Conservation (phyloP, 495 filamentous ascomycete species). For the Lentithecium fluviatile region DNA sequence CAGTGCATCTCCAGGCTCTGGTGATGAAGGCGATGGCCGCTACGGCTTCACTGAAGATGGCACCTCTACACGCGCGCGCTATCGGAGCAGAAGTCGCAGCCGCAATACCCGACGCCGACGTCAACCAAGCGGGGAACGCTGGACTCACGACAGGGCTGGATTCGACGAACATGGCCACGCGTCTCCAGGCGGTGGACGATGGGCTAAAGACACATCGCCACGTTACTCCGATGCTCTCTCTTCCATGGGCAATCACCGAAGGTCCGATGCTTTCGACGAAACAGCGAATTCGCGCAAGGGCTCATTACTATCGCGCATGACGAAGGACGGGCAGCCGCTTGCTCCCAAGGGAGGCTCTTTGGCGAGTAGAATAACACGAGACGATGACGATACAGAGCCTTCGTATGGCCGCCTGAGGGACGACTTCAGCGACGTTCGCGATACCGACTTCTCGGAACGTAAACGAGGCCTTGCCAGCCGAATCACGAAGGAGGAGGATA, state of each 20-base stretch:
- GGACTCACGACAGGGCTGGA: conserved; percentile 16
- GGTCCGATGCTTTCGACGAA: conserved; percentile 61
- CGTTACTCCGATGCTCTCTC: too few relatives aligned
- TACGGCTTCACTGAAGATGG: conserved; percentile 49
- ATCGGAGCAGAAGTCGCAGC: conserved; percentile 23
- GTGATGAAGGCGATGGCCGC: conserved; percentile 54
- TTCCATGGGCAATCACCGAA: conserved; percentile 56
- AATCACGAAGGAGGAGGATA: conserved; percentile 1
- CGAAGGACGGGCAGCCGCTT: conserved; percentile 20
- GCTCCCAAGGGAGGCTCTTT: not conserved
- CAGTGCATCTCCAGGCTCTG: conserved; percentile 70
- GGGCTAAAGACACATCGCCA: not conserved
- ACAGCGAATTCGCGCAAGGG: conserved; percentile 4
- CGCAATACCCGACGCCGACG: conserved; percentile 1
- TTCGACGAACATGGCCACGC: not conserved
- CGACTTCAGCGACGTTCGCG: conserved; percentile 35
- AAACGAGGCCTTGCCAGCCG: not conserved
- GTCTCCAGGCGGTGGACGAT: not conserved
- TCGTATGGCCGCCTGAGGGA: conserved; percentile 19
- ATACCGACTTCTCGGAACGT: not conserved
- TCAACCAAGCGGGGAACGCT: conserved; percentile 5
- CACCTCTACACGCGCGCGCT: conserved; percentile 17
- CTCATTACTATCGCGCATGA: conserved; percentile 17
- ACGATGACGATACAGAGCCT: conserved; percentile 6
- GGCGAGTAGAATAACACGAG: conserved; percentile 10